Evolutionary conservation across 345 rosid species (phyloP).

Genomic region (Erysimum cheiranthoides): DNA sequence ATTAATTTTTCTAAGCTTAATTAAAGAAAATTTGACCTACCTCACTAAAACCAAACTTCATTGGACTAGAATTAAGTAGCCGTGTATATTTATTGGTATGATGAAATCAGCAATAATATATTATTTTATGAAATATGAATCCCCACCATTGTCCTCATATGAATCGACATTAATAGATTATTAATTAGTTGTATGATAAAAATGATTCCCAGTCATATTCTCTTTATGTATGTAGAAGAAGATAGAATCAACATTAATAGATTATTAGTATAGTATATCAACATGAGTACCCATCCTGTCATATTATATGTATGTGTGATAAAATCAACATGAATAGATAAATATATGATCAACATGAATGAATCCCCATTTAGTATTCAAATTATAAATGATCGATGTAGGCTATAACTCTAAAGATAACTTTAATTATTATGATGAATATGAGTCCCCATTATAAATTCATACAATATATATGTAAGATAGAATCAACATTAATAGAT

Average conservation of each 20-base stretch:
- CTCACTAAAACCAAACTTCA: slow-evolving; percentile 31
- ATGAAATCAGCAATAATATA: slow-evolving; percentile 14
- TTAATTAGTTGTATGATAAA: not conserved
- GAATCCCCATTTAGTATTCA: slow-evolving; percentile 9
- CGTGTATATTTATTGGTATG: slow-evolving; percentile 9
- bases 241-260: slow-evolving; percentile 24
- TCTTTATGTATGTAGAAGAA: slow-evolving; percentile 12
- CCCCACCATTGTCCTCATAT: slow-evolving; percentile 23
- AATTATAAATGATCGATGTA: slow-evolving; percentile 5
- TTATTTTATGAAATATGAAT: slow-evolving; percentile 10
- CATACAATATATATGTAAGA: not conserved
- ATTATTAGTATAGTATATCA: slow-evolving; percentile 3
- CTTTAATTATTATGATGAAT: not conserved
- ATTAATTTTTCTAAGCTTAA: not conserved
- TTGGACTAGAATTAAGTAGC: slow-evolving; percentile 20
- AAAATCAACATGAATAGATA: slow-evolving; percentile 15
- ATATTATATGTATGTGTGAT: slow-evolving; percentile 27
- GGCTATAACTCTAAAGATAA: not conserved
- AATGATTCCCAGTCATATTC: slow-evolving; percentile 8
- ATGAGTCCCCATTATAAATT: not conserved
- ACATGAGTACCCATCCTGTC: slow-evolving; percentile 15
- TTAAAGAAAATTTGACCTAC: not conserved
- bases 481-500: slow-evolving; percentile 2
- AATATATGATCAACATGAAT: slow-evolving; percentile 30
- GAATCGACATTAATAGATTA: slow-evolving; percentile 17